A percentile compares a stretch with the other conserved stretches of the same genome.
Conservation (phyloP, 179 eudicot species). For the Sideroxylon spinosum region DNA sequence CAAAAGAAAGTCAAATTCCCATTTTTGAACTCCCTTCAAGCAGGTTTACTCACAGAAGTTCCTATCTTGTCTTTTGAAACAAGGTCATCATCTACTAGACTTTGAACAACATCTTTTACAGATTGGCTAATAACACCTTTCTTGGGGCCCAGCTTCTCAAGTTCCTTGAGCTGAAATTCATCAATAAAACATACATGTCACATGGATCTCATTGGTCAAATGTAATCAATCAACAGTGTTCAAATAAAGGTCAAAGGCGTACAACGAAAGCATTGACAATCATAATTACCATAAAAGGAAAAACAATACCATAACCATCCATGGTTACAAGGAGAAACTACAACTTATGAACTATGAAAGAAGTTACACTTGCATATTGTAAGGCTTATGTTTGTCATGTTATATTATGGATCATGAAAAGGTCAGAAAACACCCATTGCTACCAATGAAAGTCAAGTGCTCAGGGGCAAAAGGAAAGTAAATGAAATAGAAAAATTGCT, state of each 20-base stretch:
- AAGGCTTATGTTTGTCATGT: too few species aligned
- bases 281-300: background rate
- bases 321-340: too few species aligned
- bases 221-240: background rate
- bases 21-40: constrained; percentile 4
- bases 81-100: constrained; percentile 97
- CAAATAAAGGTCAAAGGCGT: background rate
- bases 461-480: too few species aligned
- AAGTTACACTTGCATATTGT: too few species aligned
- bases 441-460: too few species aligned
- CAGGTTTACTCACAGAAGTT: constrained; percentile 67
- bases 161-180: constrained; percentile 84
- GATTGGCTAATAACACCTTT: constrained; percentile 96
- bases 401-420: too few species aligned
- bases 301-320: too few species aligned
- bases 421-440: too few species aligned
- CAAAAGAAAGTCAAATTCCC: background rate
- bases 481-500: too few species aligned
- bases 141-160: constrained; percentile 94
- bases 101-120: constrained; percentile 91
- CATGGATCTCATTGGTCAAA: background rate
- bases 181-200: constrained; percentile 8
- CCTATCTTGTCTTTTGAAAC: constrained; percentile 94
- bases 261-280: background rate
- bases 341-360: too few species aligned